Percentiles rank a stretch among this genome's conserved stretches.
Conservation (phyloP, 2,329 filamentous ascomycete genomes). For the Alternaria angustiovoidea region DNA sequence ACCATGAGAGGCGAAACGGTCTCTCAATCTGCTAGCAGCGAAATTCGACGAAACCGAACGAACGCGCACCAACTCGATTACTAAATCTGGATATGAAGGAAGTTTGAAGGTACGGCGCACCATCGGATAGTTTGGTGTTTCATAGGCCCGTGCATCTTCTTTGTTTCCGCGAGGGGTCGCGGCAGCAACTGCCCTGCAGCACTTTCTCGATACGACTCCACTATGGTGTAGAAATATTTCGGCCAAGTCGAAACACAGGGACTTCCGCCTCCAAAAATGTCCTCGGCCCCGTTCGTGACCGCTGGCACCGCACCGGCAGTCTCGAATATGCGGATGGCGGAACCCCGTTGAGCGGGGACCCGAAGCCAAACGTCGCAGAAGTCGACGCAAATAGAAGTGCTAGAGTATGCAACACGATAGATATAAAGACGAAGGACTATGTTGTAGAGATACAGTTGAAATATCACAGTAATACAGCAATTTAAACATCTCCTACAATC, state of each 20-base stretch:
- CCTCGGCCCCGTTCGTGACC: slow-evolving; percentile 37
- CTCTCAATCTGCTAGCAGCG: neutral
- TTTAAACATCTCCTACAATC: neutral
- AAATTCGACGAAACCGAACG: neutral
- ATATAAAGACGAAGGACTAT: slow-evolving; percentile 33
- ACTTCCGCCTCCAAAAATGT: slow-evolving; percentile 27
- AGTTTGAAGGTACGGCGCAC: slow-evolving; percentile 7
- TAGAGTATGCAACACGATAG: slow-evolving; percentile 16
- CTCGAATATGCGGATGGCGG: slow-evolving; percentile 27
- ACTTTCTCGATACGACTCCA: neutral
- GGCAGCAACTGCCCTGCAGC: slow-evolving; percentile 15
- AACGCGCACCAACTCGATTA: neutral
- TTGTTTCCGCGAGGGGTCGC: slow-evolving; percentile 14
- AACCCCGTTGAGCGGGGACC: slow-evolving; percentile 42
- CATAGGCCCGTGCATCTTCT: slow-evolving; percentile 14
- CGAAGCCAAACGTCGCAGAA: slow-evolving; percentile 35
- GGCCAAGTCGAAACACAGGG: slow-evolving; percentile 25
- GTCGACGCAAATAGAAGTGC: slow-evolving; percentile 17
- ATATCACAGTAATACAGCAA: neutral
- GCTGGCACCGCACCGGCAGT: slow-evolving; percentile 29
- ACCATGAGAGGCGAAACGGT: neutral
- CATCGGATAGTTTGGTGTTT: slow-evolving; percentile 6
- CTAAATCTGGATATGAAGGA: neutral
- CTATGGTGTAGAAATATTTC: neutral
- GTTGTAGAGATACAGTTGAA: slow-evolving; percentile 1